These are phyloP conservation scores for Aeschynomene evenia DNA, from an alignment of 306 rosid genomes.

Conservation along the genomic window DNA sequence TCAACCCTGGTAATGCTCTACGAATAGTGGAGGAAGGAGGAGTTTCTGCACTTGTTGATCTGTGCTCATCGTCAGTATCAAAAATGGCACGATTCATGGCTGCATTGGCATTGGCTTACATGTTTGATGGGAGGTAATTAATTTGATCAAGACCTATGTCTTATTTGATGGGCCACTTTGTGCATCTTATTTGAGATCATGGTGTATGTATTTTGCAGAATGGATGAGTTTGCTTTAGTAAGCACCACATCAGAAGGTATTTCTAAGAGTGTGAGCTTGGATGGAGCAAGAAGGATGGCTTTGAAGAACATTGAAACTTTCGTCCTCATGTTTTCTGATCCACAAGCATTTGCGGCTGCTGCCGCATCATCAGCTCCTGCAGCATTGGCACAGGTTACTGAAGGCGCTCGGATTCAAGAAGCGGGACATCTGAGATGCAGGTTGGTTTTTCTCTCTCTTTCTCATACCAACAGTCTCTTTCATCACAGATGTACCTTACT, in stretches of 20 bases:
- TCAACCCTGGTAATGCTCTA: slow-evolving; percentile 94
- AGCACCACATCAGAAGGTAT: slow-evolving; percentile 70
- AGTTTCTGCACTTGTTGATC: slow-evolving; percentile 90
- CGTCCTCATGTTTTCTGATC: slow-evolving; percentile 81
- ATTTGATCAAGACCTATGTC: background rate
- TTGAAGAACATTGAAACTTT: slow-evolving; percentile 90
- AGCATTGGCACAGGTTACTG: slow-evolving; percentile 86
- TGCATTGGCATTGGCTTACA: slow-evolving; percentile 95
- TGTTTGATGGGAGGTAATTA: slow-evolving; percentile 96
- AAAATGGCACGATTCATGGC: slow-evolving; percentile 99
- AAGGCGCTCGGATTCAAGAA: slow-evolving; percentile 92
- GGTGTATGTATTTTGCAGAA: slow-evolving; percentile 62
- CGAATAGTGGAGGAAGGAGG: slow-evolving; percentile 99
- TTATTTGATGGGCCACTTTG: background rate
- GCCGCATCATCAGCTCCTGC: slow-evolving; percentile 90
- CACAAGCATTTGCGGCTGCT: slow-evolving; percentile 84
- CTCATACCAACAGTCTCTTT: background rate
- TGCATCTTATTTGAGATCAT: slow-evolving; percentile 24
- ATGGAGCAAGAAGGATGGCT: slow-evolving; percentile 94
- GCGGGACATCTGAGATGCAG: slow-evolving; percentile 99
- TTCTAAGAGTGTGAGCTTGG: slow-evolving; percentile 90
- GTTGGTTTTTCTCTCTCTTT: slow-evolving; percentile 51
- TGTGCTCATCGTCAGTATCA: slow-evolving; percentile 87
- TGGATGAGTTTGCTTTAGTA: slow-evolving; percentile 85
- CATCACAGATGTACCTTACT: background rate